These are phyloP conservation scores for Colletotrichum cereale DNA, from an alignment of 2,329 filamentous ascomycete species.

Conservation along the genomic window DNA sequence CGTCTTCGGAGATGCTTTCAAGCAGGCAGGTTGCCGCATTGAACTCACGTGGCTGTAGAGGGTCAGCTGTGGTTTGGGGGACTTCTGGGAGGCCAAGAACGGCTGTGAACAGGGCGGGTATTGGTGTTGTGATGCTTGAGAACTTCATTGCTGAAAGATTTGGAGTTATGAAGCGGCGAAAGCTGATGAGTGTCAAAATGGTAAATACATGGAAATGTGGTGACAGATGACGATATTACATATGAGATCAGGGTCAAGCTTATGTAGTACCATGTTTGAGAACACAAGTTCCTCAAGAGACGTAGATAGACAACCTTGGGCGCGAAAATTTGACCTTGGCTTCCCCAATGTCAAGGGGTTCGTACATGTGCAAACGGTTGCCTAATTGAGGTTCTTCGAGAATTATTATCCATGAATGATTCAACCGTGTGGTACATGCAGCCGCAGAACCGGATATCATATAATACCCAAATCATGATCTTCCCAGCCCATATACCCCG, in stretches of 20 bases:
- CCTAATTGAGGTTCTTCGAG: background rate
- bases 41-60: background rate
- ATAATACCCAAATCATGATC: background rate
- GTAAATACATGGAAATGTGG: too few species aligned
- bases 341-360: background rate
- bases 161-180: too few species aligned
- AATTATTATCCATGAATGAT: background rate
- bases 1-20: background rate
- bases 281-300: too few species aligned
- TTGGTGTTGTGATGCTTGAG: background rate
- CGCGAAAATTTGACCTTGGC: background rate
- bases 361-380: background rate
- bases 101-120: background rate
- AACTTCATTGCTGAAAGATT: background rate
- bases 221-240: too few species aligned
- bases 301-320: background rate
- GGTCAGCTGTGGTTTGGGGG: background rate
- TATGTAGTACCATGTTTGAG: too few species aligned
- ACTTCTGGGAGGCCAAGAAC: background rate
- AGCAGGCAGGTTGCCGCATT: background rate
- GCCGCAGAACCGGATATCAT: background rate
- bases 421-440: background rate
- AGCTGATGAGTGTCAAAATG: too few species aligned
- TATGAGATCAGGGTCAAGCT: too few species aligned
- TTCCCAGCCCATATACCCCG: background rate